A percentile compares a stretch with the other conserved stretches of the same genome.
These are phyloP conservation scores for Cicer cuneatum DNA, from an alignment of 306 rosid genomes.

Conservation along the genomic window DNA sequence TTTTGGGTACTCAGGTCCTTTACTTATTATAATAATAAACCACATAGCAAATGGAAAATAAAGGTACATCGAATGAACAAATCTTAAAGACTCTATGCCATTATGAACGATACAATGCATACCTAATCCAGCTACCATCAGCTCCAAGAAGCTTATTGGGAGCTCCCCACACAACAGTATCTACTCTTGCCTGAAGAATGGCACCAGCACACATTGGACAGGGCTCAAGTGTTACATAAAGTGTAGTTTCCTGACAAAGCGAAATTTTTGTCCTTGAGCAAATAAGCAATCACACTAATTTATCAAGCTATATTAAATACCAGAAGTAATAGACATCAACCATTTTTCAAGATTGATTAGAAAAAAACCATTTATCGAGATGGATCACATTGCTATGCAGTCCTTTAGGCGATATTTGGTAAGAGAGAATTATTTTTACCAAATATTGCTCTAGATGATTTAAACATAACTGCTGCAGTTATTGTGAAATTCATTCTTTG, in stretches of 20 bases:
- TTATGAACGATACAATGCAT: conserved; percentile 36
- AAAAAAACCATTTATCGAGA: conserved; percentile 32
- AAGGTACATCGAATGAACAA: background rate
- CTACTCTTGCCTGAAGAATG: conserved; percentile 85
- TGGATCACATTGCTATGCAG: conserved; percentile 2
- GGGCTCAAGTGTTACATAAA: conserved; percentile 94
- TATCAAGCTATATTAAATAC: conserved; percentile 32
- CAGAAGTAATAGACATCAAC: conserved; percentile 23
- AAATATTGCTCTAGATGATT: conserved; percentile 22
- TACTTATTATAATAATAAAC: background rate
- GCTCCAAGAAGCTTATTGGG: conserved; percentile 99
- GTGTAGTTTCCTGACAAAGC: conserved; percentile 68
- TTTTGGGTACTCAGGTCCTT: conserved; percentile 7
- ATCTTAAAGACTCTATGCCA: conserved; percentile 23
- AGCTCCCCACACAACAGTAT: conserved; percentile 94
- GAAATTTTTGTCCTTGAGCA: conserved; percentile 41
- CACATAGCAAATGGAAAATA: background rate
- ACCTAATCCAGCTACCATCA: conserved; percentile 99
- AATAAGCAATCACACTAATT: conserved; percentile 36
- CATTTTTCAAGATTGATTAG: conserved; percentile 37
- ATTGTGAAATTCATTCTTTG: too few species aligned
- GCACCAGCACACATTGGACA: conserved; percentile 99
- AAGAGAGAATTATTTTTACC: background rate
- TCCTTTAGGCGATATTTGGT: conserved; percentile 21
- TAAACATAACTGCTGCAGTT: conserved; percentile 12